phyloP scores from a whole-genome alignment of 176 grass and related monocot species.

The Carex pumila region DNA sequence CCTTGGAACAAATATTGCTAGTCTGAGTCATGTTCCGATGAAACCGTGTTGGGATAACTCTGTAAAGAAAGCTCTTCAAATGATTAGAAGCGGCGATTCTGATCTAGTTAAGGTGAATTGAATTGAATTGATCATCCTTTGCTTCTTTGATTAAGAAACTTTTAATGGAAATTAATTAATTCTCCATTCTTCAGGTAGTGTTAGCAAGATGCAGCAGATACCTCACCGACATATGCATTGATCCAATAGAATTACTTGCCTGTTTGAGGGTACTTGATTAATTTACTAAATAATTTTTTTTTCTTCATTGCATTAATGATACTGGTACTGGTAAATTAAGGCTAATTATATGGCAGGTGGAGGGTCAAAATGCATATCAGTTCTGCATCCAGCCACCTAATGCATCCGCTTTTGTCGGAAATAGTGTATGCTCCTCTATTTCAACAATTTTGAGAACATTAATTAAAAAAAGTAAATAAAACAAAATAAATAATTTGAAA shows the following conservation, averaged over 20 bases:
- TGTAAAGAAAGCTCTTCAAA: conserved; percentile 76
- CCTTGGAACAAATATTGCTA: conserved; percentile 42
- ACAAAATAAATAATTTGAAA: too few species aligned
- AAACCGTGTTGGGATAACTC: conserved; percentile 82
- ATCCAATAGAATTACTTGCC: conserved; percentile 65
- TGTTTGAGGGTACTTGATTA: conserved; percentile 46
- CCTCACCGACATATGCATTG: conserved; percentile 61
- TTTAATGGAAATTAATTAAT: background rate
- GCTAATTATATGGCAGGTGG: conserved; percentile 22
- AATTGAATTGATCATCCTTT: background rate
- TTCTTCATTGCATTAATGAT: background rate
- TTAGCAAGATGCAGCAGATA: conserved; percentile 90
- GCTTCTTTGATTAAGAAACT: conserved; percentile 1
- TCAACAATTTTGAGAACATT: background rate
- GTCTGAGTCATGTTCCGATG: conserved; percentile 65
- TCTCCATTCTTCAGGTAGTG: conserved; percentile 51
- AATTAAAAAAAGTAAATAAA: background rate
- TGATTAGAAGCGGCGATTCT: conserved; percentile 60
- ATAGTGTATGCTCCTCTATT: conserved; percentile 61
- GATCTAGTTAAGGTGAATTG: conserved; percentile 68
- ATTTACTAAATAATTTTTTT: background rate
- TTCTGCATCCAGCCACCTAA: conserved; percentile 84
- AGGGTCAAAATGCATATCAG: conserved; percentile 94
- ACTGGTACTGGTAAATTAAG: background rate
- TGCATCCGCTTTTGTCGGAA: conserved; percentile 85